Evolutionary conservation across 768 basidiomycete genomes (phyloP).

Genomic region (Termitomyces heimii): DNA sequence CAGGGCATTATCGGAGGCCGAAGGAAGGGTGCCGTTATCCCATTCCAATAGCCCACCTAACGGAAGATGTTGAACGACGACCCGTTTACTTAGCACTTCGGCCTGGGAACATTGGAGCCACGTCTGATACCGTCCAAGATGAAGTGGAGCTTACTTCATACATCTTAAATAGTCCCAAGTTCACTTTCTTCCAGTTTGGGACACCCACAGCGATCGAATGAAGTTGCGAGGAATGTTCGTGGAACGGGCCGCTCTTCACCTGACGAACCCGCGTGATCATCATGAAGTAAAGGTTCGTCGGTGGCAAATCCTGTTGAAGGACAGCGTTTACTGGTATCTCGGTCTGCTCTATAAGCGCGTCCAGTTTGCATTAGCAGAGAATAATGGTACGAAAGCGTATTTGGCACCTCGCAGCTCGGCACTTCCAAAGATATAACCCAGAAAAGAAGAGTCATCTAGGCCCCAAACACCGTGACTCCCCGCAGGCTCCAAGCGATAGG

Average conservation of each 20-base stretch:
- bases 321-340: slow-evolving; percentile 60
- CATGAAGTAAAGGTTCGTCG: slow-evolving; percentile 77
- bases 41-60: slow-evolving; percentile 79
- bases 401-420: slow-evolving; percentile 72
- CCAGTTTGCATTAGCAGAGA: slow-evolving; percentile 9
- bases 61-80: slow-evolving; percentile 94
- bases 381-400: not conserved
- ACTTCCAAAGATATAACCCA: slow-evolving; percentile 88
- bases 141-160: slow-evolving; percentile 60
- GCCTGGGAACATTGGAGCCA: slow-evolving; percentile 35
- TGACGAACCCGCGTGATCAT: slow-evolving; percentile 71
- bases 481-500: slow-evolving; percentile 89
- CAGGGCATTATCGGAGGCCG: slow-evolving; percentile 5
- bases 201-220: slow-evolving; percentile 85
- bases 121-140: not conserved
- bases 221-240: slow-evolving; percentile 89
- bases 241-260: slow-evolving; percentile 84
- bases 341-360: slow-evolving; percentile 43
- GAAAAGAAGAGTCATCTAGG: slow-evolving; percentile 85
- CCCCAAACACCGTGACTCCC: slow-evolving; percentile 99
- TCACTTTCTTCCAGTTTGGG: slow-evolving; percentile 87
- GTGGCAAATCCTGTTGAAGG: slow-evolving; percentile 50
- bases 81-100: slow-evolving; percentile 89
- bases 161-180: slow-evolving; percentile 91
- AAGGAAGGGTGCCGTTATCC: slow-evolving; percentile 22